These are phyloP conservation scores for Dictyostelium citrinum DNA, from an alignment of 78 protist genomes.

Conservation along the genomic window DNA sequence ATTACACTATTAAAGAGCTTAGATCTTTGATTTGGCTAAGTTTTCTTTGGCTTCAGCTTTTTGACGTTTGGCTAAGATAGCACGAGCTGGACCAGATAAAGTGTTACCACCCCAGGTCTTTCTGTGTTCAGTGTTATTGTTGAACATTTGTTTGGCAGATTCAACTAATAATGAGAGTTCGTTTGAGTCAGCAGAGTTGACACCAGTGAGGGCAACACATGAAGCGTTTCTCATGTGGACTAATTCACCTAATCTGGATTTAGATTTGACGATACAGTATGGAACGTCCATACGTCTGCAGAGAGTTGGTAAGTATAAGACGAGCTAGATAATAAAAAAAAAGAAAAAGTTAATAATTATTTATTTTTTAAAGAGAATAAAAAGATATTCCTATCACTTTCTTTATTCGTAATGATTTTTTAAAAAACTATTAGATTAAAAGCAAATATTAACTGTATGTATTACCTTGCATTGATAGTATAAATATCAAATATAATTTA, in stretches of 20 bases:
- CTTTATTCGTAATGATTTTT: too few relatives aligned
- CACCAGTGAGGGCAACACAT: constrained; percentile 91
- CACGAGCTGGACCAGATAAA: constrained; percentile 38
- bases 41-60: constrained; percentile 58
- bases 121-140: constrained; percentile 76
- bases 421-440: neutral
- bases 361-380: neutral
- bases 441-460: neutral
- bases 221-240: constrained; percentile 96
- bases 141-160: constrained; percentile 69
- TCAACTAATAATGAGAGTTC: constrained; percentile 59
- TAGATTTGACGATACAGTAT: constrained; percentile 98
- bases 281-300: constrained; percentile 98
- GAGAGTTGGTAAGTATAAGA: constrained; percentile 98
- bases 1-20: neutral
- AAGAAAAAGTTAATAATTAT: neutral
- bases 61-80: constrained; percentile 23
- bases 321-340: constrained; percentile 83
- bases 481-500: neutral
- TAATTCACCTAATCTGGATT: constrained; percentile 96
- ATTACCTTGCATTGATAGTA: neutral
- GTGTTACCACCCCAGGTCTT: constrained; percentile 76
- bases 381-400: neutral
- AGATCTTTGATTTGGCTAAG: constrained; percentile 34
- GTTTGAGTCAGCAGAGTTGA: constrained; percentile 67